A percentile compares a stretch with the other conserved stretches of the same genome.
Conservation (phyloP, 2,329 filamentous ascomycete species). For the Talaromyces sp. region DNA sequence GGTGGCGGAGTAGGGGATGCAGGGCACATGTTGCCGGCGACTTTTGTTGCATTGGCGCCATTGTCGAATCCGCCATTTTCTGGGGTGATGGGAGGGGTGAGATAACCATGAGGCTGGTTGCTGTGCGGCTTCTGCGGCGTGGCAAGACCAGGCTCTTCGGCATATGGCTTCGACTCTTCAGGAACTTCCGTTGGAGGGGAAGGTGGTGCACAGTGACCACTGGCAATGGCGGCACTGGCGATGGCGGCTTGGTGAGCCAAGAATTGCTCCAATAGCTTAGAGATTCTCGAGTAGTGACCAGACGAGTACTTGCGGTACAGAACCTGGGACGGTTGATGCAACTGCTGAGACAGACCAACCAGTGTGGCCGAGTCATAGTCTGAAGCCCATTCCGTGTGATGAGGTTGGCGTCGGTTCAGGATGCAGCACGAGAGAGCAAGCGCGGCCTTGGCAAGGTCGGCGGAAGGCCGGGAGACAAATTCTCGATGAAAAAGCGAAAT, state of each 20-base stretch:
- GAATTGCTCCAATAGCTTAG: constrained; percentile 61
- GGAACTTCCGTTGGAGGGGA: constrained; percentile 35
- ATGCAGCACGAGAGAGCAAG: constrained; percentile 83
- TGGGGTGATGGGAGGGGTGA: constrained; percentile 45
- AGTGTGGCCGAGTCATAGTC: constrained; percentile 50
- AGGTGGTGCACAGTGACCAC: constrained; percentile 33
- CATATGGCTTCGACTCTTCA: constrained; percentile 34
- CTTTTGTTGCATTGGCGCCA: constrained; percentile 28
- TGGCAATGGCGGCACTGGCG: constrained; percentile 46
- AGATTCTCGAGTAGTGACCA: constrained; percentile 59
- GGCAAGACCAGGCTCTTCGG: constrained; percentile 36
- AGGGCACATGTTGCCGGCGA: constrained; percentile 26
- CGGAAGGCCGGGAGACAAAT: constrained; percentile 88
- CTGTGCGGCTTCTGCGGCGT: constrained; percentile 36
- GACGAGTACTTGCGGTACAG: constrained; percentile 65
- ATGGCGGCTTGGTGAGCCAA: constrained; percentile 58
- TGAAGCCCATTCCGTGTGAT: constrained; percentile 68
- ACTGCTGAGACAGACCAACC: constrained; percentile 58
- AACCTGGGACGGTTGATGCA: constrained; percentile 63
- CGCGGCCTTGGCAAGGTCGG: constrained; percentile 82
- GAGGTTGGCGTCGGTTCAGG: constrained; percentile 70
- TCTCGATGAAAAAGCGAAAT: constrained; percentile 95
- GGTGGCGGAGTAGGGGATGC: constrained; percentile 33
- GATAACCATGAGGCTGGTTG: constrained; percentile 37
- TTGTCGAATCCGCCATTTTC: constrained; percentile 38